phyloP scores from a whole-genome alignment of 2,329 filamentous ascomycete genomes.

The Calonectria leucothoes region DNA sequence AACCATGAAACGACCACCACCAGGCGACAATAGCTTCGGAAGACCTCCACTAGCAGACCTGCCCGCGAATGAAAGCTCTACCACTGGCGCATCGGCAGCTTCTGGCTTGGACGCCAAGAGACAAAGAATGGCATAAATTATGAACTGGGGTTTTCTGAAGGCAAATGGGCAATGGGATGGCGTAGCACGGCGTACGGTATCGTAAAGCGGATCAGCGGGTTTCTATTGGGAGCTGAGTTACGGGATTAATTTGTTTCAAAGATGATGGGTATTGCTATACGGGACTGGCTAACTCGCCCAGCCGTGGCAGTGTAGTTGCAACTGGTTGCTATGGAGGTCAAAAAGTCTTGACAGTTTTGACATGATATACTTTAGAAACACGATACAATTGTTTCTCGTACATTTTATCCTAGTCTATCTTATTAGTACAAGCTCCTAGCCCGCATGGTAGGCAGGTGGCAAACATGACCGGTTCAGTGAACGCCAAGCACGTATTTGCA shows the following conservation, averaged over 20 bases:
- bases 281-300: neutral
- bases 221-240: constrained; percentile 33
- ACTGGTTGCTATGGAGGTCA: neutral
- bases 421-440: neutral
- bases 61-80: constrained; percentile 55
- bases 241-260: constrained; percentile 27
- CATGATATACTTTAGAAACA: neutral
- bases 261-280: constrained; percentile 20
- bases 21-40: constrained; percentile 40
- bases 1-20: constrained; percentile 66
- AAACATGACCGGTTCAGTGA: neutral
- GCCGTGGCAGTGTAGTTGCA: neutral
- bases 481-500: neutral
- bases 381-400: neutral
- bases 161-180: constrained; percentile 14
- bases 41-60: constrained; percentile 64
- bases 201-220: neutral
- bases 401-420: neutral
- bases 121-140: constrained; percentile 56
- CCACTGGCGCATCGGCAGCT: constrained; percentile 29
- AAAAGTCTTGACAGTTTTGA: neutral
- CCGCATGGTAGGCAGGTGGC: neutral
- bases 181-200: constrained; percentile 29
- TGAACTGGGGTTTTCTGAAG: neutral
- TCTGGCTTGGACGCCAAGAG: constrained; percentile 61